Evolutionary conservation across 345 rosid species (phyloP).

Genomic region (Moricandia arvensis): DNA sequence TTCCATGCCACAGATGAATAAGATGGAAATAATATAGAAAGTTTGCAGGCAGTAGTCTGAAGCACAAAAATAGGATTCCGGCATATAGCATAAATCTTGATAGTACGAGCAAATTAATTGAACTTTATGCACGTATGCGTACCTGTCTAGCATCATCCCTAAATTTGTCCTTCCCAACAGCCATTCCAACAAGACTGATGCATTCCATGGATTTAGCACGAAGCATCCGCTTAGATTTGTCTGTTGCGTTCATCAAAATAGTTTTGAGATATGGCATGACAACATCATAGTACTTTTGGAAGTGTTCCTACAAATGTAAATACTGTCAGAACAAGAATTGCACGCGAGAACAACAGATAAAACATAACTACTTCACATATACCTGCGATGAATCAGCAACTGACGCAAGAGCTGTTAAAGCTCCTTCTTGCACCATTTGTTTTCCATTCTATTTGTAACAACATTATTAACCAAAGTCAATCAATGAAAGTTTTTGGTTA

Average conservation of each 20-base stretch:
- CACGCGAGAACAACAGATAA: background rate
- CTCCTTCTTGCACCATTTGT: constrained; percentile 99
- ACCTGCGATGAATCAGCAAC: constrained; percentile 99
- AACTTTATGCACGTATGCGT: constrained; percentile 10
- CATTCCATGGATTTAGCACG: constrained; percentile 99
- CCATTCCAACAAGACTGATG: constrained; percentile 99
- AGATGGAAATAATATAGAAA: background rate
- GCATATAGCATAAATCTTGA: background rate
- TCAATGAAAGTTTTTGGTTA: background rate
- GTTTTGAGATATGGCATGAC: constrained; percentile 98
- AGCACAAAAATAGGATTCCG: background rate
- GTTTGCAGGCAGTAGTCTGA: background rate
- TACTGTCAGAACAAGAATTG: constrained; percentile 14
- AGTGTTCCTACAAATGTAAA: constrained; percentile 70
- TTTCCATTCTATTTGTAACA: constrained; percentile 71
- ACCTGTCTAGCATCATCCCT: constrained; percentile 98
- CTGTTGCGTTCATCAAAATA: constrained; percentile 91
- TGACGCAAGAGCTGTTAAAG: constrained; percentile 97
- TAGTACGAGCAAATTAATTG: background rate
- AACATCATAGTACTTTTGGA: constrained; percentile 94
- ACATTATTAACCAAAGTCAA: constrained; percentile 11
- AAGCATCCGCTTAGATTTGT: constrained; percentile 96
- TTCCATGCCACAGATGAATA: background rate
- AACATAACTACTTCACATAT: constrained; percentile 16
- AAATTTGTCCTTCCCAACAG: constrained; percentile 98